Percentiles rank a stretch among this genome's conserved stretches.
These are phyloP conservation scores for Alternaria gaisen DNA, from an alignment of 2,329 filamentous ascomycete genomes.

Conservation along the genomic window DNA sequence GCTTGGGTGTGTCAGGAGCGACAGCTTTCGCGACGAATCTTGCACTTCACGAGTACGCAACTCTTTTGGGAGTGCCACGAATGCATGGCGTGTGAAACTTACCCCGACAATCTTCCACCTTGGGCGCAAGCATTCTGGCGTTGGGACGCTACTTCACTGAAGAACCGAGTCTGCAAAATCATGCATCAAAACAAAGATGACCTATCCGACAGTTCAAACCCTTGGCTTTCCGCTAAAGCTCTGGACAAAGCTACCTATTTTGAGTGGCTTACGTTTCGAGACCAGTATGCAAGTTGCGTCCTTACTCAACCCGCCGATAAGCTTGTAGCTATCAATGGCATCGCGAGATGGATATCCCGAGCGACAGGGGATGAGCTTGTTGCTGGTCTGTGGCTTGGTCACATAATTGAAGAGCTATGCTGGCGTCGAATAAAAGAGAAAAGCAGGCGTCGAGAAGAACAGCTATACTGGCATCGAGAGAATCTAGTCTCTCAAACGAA, in stretches of 20 bases:
- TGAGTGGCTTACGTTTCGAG: background rate
- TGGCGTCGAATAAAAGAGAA: too few species aligned
- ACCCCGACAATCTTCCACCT: background rate
- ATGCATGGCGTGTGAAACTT: background rate
- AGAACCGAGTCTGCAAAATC: background rate
- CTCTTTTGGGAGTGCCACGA: conserved; percentile 1
- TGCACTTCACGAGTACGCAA: background rate
- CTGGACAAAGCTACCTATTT: too few species aligned
- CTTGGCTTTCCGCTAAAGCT: too few species aligned
- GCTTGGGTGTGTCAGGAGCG: background rate
- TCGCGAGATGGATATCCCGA: background rate
- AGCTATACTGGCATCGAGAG: too few species aligned
- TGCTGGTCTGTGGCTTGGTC: too few species aligned
- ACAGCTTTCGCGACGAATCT: background rate
- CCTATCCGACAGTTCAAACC: too few species aligned
- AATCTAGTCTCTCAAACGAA: too few species aligned
- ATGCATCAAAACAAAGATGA: background rate
- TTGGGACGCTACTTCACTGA: background rate
- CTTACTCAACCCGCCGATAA: background rate
- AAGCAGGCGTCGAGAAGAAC: too few species aligned
- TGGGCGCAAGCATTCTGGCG: background rate
- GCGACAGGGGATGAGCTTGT: background rate
- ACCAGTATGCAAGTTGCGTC: background rate
- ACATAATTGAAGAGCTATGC: too few species aligned
- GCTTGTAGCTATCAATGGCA: background rate